Percentiles rank a stretch among this genome's conserved stretches.
These are phyloP conservation scores for Nakaseomyces bracarensis DNA, from an alignment of 1,139 yeast genomes.

Conservation along the genomic window DNA sequence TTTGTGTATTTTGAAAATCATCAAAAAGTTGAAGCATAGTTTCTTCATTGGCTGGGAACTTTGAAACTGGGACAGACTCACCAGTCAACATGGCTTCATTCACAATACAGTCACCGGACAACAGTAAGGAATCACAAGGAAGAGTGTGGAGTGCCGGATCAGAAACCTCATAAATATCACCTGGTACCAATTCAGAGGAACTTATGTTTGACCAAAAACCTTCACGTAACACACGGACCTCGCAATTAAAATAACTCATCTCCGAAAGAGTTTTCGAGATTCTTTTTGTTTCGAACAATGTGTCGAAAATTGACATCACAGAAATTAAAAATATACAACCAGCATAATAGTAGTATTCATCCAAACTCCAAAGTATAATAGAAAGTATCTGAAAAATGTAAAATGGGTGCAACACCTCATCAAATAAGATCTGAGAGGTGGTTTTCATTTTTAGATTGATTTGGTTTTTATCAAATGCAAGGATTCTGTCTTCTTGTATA, in stretches of 20 bases:
- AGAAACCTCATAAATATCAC: conserved; percentile 84
- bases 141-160: conserved; percentile 67
- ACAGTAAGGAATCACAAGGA: conserved; percentile 83
- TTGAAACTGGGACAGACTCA: conserved; percentile 93
- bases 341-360: conserved; percentile 88
- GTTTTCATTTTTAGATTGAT: conserved; percentile 74
- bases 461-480: conserved; percentile 70
- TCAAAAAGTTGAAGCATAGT: conserved; percentile 47
- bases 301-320: conserved; percentile 64
- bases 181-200: conserved; percentile 86
- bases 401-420: conserved; percentile 90
- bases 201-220: conserved; percentile 85
- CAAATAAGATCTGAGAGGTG: conserved; percentile 54
- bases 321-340: conserved; percentile 85
- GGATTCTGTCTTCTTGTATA: conserved; percentile 54
- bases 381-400: conserved; percentile 91
- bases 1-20: conserved; percentile 45
- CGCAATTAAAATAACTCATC: conserved; percentile 66
- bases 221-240: conserved; percentile 83
- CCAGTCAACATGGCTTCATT: conserved; percentile 97
- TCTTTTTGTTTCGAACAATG: conserved; percentile 73
- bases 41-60: conserved; percentile 56
- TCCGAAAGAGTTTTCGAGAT: conserved; percentile 67
- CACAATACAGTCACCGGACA: conserved; percentile 88
- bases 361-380: conserved; percentile 82